These are phyloP conservation scores for Lasiodiplodia theobromae DNA, from an alignment of 2,329 filamentous ascomycete species.

Conservation along the genomic window DNA sequence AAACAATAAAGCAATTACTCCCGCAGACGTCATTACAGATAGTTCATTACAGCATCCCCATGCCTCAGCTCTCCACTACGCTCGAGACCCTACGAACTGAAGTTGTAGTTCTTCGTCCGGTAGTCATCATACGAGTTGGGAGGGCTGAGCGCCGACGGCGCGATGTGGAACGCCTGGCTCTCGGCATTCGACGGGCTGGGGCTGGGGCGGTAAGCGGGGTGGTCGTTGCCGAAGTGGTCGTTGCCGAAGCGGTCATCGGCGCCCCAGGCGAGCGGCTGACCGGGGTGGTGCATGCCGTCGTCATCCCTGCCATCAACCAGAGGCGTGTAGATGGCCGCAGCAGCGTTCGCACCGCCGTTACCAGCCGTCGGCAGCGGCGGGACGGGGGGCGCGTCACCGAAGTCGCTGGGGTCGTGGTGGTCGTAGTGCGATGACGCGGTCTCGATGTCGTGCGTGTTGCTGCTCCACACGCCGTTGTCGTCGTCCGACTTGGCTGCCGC, in stretches of 20 bases:
- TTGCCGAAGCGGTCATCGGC: conserved; percentile 32
- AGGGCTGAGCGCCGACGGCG: conserved; percentile 23
- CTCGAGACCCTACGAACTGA: conserved; percentile 3
- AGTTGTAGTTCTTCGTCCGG: conserved; percentile 23
- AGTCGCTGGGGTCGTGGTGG: conserved; percentile 51
- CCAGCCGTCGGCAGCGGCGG: conserved; percentile 18
- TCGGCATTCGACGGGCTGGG: not conserved
- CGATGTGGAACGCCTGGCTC: conserved; percentile 20
- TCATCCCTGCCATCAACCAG: conserved; percentile 40
- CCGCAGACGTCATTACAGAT: not conserved
- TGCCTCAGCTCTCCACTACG: not conserved
- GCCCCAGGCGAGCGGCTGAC: conserved; percentile 49
- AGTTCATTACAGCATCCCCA: not conserved
- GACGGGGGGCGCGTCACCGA: conserved; percentile 17
- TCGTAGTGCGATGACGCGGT: conserved; percentile 43
- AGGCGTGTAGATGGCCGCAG: conserved; percentile 19
- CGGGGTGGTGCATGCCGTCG: conserved; percentile 49
- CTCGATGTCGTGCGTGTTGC: conserved; percentile 50
- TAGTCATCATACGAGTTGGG: conserved; percentile 26
- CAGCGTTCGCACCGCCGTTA: not conserved
- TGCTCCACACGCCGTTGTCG: conserved; percentile 52
- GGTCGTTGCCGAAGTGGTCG: conserved; percentile 3
- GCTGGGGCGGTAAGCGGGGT: conserved; percentile 19
- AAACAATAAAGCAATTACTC: not conserved
- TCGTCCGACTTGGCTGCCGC: conserved; percentile 30